Evolutionary conservation across 2,329 filamentous ascomycete genomes (phyloP).

Genomic region (Scytalidium sp.): DNA sequence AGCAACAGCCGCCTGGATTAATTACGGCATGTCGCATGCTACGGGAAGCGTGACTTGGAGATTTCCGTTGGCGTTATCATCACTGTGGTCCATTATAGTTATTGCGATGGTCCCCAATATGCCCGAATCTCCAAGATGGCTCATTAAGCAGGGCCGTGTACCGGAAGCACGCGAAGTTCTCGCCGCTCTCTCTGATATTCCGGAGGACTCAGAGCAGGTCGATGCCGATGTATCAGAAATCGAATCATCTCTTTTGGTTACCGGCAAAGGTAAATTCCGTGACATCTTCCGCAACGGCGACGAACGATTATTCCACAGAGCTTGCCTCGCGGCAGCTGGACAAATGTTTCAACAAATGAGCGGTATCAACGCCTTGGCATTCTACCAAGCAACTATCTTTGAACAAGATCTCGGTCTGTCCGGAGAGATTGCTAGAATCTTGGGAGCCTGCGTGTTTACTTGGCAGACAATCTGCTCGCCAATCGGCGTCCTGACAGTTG

Average conservation of each 20-base stretch:
- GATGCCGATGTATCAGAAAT: conserved; percentile 43
- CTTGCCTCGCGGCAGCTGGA: conserved; percentile 35
- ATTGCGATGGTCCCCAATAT: conserved; percentile 31
- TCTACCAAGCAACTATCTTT: conserved; percentile 44
- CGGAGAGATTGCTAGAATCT: conserved; percentile 44
- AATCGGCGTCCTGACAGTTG: conserved; percentile 51
- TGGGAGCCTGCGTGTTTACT: conserved; percentile 42
- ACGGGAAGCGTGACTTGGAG: conserved; percentile 29
- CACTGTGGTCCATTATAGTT: conserved; percentile 29
- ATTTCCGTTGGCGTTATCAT: conserved; percentile 34
- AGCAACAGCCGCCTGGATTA: conserved; percentile 42
- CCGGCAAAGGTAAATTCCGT: conserved; percentile 33
- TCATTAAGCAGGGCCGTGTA: conserved; percentile 30
- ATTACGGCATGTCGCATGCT: conserved; percentile 44
- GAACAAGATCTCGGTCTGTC: conserved; percentile 41
- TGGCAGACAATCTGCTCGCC: not conserved
- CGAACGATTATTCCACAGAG: conserved; percentile 48
- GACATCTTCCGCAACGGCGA: conserved; percentile 47
- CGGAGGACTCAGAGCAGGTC: conserved; percentile 4
- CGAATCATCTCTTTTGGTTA: conserved; percentile 42
- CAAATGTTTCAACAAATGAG: conserved; percentile 47
- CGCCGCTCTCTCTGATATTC: conserved; percentile 10
- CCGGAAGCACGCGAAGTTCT: conserved; percentile 33
- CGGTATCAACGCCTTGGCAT: conserved; percentile 36
- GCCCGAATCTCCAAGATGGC: conserved; percentile 35